phyloP scores from a whole-genome alignment of 345 rosid species.

The Bretschneidera sinensis region DNA sequence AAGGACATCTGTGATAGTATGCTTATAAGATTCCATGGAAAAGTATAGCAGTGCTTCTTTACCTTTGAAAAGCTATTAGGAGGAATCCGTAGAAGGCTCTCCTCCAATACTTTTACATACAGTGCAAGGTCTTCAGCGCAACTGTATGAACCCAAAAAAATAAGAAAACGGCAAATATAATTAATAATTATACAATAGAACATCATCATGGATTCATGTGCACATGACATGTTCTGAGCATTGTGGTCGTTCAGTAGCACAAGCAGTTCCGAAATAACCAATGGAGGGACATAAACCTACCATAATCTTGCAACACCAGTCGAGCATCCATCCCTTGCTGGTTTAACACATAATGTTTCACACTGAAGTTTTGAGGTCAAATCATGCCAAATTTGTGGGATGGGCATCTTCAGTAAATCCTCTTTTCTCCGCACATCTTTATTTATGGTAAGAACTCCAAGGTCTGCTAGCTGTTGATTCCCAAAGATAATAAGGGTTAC shows the following conservation, averaged over 20 bases:
- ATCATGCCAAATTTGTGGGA: slow-evolving; percentile 51
- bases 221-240: neutral
- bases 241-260: neutral
- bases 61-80: slow-evolving; percentile 88
- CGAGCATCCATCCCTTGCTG: slow-evolving; percentile 96
- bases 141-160: slow-evolving; percentile 37
- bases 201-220: neutral
- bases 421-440: slow-evolving; percentile 65
- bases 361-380: slow-evolving; percentile 64
- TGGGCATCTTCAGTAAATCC: slow-evolving; percentile 47
- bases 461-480: slow-evolving; percentile 55
- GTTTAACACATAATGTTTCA: slow-evolving; percentile 81
- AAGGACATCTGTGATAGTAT: neutral
- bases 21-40: neutral
- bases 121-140: slow-evolving; percentile 63
- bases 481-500: slow-evolving; percentile 9
- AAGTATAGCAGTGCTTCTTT: neutral
- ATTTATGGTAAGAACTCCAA: slow-evolving; percentile 80
- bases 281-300: slow-evolving; percentile 31
- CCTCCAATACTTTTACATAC: slow-evolving; percentile 69
- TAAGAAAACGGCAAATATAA: slow-evolving; percentile 3
- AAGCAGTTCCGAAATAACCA: neutral
- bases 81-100: slow-evolving; percentile 65
- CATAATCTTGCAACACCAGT: slow-evolving; percentile 96
- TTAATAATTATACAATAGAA: neutral